phyloP scores from a whole-genome alignment of 208 protist species.

The Acanthamoeba castellanii region DNA sequence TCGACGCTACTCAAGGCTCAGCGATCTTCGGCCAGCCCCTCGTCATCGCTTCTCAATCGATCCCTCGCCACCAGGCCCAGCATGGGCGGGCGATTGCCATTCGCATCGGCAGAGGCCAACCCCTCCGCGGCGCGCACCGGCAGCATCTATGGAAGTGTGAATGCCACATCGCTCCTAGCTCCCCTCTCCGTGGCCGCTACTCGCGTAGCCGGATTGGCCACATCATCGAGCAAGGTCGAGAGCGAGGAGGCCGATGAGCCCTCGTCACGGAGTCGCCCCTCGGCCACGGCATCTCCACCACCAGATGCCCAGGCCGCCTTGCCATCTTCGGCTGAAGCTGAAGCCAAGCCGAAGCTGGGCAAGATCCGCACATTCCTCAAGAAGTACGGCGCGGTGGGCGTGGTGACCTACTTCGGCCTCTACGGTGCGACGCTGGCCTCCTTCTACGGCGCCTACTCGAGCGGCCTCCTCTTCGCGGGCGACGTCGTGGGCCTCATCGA shows the following conservation, averaged over 20 bases:
- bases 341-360: not conserved
- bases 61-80: not conserved
- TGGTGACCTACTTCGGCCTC: constrained; percentile 70
- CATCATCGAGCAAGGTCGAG: not conserved
- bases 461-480: constrained; percentile 45
- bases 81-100: not conserved
- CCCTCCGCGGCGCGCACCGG: not conserved
- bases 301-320: not conserved
- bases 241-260: constrained; percentile 44
- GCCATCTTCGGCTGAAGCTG: not conserved
- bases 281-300: not conserved
- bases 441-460: constrained; percentile 55
- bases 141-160: not conserved
- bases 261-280: constrained; percentile 19
- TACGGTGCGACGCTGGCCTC: constrained; percentile 60
- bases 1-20: not conserved
- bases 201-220: not conserved
- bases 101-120: not conserved
- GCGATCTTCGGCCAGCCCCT: not conserved
- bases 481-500: constrained; percentile 68
- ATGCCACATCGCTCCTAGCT: not conserved
- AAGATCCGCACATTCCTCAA: constrained; percentile 38
- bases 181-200: not conserved
- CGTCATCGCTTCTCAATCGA: not conserved
- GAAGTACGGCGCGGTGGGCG: constrained; percentile 68